These are phyloP conservation scores for Podila horticola DNA, from an alignment of 192 early-diverging fungal genomes.

Conservation along the genomic window DNA sequence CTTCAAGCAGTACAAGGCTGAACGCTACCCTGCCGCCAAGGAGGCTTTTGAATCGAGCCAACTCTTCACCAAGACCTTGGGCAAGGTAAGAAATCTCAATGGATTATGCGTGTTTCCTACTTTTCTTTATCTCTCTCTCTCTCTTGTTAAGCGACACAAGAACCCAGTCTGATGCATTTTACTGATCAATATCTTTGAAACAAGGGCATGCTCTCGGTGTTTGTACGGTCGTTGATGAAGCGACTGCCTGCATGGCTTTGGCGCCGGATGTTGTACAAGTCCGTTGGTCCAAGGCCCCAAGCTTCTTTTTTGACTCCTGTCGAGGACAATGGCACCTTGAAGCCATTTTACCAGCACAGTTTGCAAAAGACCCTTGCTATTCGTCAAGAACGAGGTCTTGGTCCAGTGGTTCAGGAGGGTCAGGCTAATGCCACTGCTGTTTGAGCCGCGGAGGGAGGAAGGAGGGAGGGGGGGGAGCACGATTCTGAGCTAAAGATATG, in stretches of 20 bases:
- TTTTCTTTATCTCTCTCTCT: background rate
- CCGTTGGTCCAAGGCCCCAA: background rate
- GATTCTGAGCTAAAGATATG: too few relatives aligned
- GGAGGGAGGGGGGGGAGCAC: too few relatives aligned
- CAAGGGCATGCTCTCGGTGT: background rate
- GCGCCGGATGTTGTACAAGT: background rate
- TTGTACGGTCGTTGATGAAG: background rate
- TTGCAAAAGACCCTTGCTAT: background rate
- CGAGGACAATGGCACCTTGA: background rate
- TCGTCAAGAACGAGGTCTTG: background rate
- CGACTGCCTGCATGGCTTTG: background rate
- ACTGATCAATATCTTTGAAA: too few relatives aligned
- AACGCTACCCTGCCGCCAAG: background rate
- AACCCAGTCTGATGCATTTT: too few relatives aligned
- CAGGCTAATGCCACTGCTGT: too few relatives aligned
- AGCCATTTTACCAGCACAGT: background rate
- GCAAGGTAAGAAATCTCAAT: background rate
- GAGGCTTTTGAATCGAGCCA: background rate
- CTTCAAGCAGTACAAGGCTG: background rate
- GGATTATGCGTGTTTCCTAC: background rate
- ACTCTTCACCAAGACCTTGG: background rate
- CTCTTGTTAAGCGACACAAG: too few relatives aligned
- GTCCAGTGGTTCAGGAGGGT: too few relatives aligned
- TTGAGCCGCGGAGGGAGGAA: too few relatives aligned
- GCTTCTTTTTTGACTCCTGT: background rate